Evolutionary conservation across 1,284 basidiomycete genomes (phyloP).

Genomic region (Neonothopanus nambi): DNA sequence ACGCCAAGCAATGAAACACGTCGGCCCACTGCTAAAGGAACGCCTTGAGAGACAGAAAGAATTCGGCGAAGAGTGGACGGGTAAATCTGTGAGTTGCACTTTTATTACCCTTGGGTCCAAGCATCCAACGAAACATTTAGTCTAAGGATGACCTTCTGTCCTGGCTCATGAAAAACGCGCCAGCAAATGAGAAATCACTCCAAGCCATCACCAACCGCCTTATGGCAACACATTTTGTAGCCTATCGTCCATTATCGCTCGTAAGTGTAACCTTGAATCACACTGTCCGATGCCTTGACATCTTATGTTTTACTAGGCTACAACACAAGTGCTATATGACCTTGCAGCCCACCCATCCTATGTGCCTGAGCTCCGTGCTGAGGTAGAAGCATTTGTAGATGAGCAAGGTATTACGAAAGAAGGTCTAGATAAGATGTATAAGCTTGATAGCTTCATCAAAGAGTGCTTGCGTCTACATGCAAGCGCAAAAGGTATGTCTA

Average conservation of each 20-base stretch:
- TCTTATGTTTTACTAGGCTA: slow-evolving; percentile 9
- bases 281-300: background rate
- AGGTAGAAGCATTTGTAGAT: slow-evolving; percentile 29
- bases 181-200: slow-evolving; percentile 19
- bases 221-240: slow-evolving; percentile 22
- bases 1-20: slow-evolving; percentile 29
- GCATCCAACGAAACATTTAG: background rate
- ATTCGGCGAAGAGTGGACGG: slow-evolving; percentile 34
- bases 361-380: slow-evolving; percentile 34
- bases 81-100: slow-evolving; percentile 32
- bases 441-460: slow-evolving; percentile 39
- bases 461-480: slow-evolving; percentile 31
- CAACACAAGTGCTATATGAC: background rate
- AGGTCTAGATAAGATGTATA: slow-evolving; percentile 34
- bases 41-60: slow-evolving; percentile 36
- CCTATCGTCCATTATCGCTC: background rate
- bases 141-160: slow-evolving; percentile 29
- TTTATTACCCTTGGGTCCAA: background rate
- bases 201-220: slow-evolving; percentile 18
- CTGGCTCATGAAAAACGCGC: slow-evolving; percentile 30
- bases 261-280: slow-evolving; percentile 13
- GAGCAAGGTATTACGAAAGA: slow-evolving; percentile 38
- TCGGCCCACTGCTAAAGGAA: slow-evolving; percentile 42
- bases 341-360: slow-evolving; percentile 32
- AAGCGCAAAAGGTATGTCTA: background rate